Evolutionary conservation across 2,329 filamentous ascomycete species (phyloP), one percentile per base, ranked within the genome.

Genomic region (Phialophora tarda): DNA sequence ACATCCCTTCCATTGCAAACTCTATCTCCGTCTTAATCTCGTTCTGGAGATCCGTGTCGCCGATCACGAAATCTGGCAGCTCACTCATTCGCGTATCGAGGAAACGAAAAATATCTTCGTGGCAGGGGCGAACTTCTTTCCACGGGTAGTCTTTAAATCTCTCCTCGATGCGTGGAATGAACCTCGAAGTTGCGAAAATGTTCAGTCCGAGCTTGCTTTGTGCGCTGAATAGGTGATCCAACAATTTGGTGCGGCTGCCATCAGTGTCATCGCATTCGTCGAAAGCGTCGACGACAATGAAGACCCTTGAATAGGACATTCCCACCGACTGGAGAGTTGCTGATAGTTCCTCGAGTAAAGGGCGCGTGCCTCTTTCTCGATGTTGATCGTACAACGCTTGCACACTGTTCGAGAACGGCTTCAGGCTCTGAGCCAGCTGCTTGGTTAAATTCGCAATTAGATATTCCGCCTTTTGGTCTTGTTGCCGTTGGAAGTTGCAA

Each of bases 401-500:
- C 6, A 44, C 38, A 44, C 17, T 44, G 38, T 2, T 44, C 6
- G 38, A 4, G 38, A 44, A 44, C 8, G 38, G 38, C 6, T n/a
- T 44, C 17, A 8, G 38, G 38, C 38, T 44, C 38, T 44, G 38
- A 21, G 17, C 38, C 6, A 44, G 38, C 17, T 44, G 38, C 38
- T 44, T 44, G 1, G 6, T n/a, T 17, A 44, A 7, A 44, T 3
- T 44, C 38, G 38, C 38, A 0, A 44, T 17, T 44, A 44, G 38
- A n/a, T n/a, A 21, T n/a, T 44, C 38, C 38, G 14, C 38, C 38
- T 21, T 77, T 55, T 84, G 82, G 17, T 82, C 75, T 14, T 62
- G 23, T 0, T 77, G 63, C 7, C 77, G 69, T n/a, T 73, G 72
- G 65, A 80, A 83, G 60, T 82, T 80, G 72, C 78, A 83, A 59